These are phyloP conservation scores for Rhododendron vialii DNA, from an alignment of 148 eudicot genomes.

Conservation along the genomic window DNA sequence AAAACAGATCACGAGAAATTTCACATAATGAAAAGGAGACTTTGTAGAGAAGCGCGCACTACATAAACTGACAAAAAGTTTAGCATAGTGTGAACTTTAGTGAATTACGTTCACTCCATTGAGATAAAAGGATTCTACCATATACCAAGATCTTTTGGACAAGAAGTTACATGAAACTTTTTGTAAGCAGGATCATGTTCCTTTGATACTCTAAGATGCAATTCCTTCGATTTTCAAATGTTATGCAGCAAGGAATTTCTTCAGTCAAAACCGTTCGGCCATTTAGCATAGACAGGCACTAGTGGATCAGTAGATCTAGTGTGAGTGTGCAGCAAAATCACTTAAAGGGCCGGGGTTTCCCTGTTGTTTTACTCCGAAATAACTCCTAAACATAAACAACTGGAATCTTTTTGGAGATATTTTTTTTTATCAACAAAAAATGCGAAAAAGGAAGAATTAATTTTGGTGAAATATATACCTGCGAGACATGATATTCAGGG, in stretches of 20 bases:
- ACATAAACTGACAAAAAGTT: neutral
- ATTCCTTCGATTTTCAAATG: neutral
- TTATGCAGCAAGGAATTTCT: neutral
- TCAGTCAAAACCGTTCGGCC: neutral
- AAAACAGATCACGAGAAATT: neutral
- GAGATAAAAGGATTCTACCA: neutral
- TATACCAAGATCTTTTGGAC: neutral
- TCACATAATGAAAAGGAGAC: neutral
- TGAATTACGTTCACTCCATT: neutral
- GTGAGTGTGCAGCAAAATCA: neutral
- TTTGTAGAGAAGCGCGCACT: neutral
- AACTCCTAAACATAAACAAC: neutral
- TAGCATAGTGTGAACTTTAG: neutral
- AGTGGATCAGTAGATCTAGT: neutral
- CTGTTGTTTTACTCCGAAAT: neutral
- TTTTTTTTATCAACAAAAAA: neutral
- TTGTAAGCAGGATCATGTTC: neutral
- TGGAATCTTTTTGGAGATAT: neutral
- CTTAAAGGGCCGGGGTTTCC: neutral
- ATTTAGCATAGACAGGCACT: neutral
- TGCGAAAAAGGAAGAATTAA: neutral
- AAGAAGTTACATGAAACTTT: neutral
- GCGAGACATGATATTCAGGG: constrained; percentile 31
- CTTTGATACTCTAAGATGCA: neutral
- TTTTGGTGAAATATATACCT: constrained; percentile 17